phyloP scores from a whole-genome alignment of 345 rosid species.

The Carallia pectinifolia region DNA sequence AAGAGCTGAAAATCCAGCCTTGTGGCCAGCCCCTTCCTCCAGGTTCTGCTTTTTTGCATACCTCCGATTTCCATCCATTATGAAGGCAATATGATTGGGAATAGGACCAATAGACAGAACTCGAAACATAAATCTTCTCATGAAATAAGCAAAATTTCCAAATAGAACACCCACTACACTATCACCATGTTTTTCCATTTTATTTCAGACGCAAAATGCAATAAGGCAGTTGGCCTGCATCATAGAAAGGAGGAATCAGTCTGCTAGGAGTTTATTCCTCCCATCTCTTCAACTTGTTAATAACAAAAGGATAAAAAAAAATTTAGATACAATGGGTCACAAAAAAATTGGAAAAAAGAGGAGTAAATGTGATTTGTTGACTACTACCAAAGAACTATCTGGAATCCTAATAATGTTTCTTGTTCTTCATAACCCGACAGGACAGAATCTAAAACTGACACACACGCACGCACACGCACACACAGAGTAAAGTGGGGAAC shows the following conservation, averaged over 20 bases:
- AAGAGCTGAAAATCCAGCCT: slow-evolving; percentile 60
- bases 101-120: slow-evolving; percentile 49
- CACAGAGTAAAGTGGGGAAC: no score
- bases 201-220: neutral
- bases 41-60: slow-evolving; percentile 44
- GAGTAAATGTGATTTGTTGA: no score
- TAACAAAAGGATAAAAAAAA: neutral
- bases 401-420: no score
- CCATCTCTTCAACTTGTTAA: neutral
- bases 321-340: neutral
- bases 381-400: no score
- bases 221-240: neutral
- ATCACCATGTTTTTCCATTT: slow-evolving; percentile 9
- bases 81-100: slow-evolving; percentile 62
- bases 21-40: slow-evolving; percentile 47
- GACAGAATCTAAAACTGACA: no score
- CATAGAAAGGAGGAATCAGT: neutral
- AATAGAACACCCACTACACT: slow-evolving; percentile 10
- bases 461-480: no score
- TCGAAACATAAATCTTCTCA: slow-evolving; percentile 45
- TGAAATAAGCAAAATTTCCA: slow-evolving; percentile 24
- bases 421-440: no score
- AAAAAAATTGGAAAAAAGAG: no score
- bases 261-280: neutral
- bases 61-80: slow-evolving; percentile 68